Conservation (phyloP, 2,329 filamentous ascomycete species). For the Aspergillus sojae region DNA sequence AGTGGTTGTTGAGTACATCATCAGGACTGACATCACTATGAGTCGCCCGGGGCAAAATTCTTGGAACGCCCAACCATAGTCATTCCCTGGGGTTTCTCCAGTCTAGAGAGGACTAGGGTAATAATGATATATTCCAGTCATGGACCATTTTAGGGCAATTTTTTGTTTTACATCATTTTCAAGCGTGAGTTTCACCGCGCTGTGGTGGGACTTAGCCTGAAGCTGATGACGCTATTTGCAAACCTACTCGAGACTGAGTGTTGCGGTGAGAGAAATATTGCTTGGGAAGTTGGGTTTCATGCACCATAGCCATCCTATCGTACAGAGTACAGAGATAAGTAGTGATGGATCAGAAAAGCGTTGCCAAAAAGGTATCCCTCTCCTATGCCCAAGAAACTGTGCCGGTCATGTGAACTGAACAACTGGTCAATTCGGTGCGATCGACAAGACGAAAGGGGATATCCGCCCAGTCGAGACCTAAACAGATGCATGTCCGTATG, state of each 20-base stretch:
- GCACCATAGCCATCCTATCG: background rate
- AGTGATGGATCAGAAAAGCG: background rate
- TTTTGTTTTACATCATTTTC: background rate
- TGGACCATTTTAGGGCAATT: background rate
- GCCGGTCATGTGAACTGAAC: background rate
- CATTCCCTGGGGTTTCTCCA: background rate
- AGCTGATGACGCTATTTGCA: background rate
- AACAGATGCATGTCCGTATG: background rate
- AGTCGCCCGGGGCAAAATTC: slow-evolving; percentile 11
- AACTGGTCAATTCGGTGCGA: background rate
- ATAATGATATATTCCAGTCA: background rate
- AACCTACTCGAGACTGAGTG: background rate
- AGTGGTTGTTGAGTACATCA: background rate
- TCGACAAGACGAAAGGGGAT: background rate
- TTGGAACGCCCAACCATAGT: background rate
- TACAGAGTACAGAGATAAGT: background rate
- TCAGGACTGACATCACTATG: slow-evolving; percentile 24
- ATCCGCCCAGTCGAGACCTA: background rate
- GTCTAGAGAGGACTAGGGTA: too few relatives aligned
- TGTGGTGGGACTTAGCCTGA: background rate
- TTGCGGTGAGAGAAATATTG: background rate
- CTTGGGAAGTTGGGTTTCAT: background rate
- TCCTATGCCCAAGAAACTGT: background rate
- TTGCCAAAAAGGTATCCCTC: background rate
- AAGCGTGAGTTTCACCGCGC: background rate